Evolutionary conservation across 331 rosid genomes (phyloP).

Genomic region (Cydonia oblonga): DNA sequence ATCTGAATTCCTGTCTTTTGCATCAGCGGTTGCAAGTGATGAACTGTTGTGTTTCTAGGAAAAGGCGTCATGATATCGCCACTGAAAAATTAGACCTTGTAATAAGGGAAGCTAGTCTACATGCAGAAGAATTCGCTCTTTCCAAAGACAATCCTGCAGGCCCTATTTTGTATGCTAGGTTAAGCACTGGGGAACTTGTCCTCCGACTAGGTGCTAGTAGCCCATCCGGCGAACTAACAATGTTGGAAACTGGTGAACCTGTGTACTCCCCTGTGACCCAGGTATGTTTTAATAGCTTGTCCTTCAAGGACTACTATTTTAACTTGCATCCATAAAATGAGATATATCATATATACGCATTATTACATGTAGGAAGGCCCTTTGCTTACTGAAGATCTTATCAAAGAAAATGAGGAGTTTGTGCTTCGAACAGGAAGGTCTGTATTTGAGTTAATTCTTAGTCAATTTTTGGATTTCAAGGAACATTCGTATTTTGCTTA

Average conservation of each 20-base stretch:
- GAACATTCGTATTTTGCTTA: not conserved
- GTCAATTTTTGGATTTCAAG: not conserved
- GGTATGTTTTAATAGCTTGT: constrained; percentile 39
- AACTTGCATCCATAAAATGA: not conserved
- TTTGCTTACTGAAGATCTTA: constrained; percentile 88
- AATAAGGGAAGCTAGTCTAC: constrained; percentile 50
- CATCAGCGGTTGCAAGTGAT: constrained; percentile 84
- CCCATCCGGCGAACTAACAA: constrained; percentile 44
- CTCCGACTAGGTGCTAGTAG: constrained; percentile 73
- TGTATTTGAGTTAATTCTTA: constrained; percentile 18
- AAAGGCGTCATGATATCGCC: constrained; percentile 59
- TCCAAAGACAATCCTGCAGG: constrained; percentile 23
- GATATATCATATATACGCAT: constrained; percentile 20
- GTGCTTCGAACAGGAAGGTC: constrained; percentile 98
- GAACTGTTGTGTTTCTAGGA: constrained; percentile 87
- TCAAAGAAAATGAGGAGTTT: constrained; percentile 92
- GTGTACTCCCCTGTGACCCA: constrained; percentile 87
- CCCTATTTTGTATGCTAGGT: constrained; percentile 60
- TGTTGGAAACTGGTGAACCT: constrained; percentile 96
- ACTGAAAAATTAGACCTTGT: constrained; percentile 57
- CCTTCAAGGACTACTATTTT: constrained; percentile 1
- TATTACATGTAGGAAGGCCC: constrained; percentile 76
- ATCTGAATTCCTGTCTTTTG: constrained; percentile 76
- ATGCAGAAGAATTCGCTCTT: constrained; percentile 27
- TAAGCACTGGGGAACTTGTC: constrained; percentile 65